Evolutionary conservation across 208 protist genomes (phyloP).

Genomic region (Zelonia costaricensis): DNA sequence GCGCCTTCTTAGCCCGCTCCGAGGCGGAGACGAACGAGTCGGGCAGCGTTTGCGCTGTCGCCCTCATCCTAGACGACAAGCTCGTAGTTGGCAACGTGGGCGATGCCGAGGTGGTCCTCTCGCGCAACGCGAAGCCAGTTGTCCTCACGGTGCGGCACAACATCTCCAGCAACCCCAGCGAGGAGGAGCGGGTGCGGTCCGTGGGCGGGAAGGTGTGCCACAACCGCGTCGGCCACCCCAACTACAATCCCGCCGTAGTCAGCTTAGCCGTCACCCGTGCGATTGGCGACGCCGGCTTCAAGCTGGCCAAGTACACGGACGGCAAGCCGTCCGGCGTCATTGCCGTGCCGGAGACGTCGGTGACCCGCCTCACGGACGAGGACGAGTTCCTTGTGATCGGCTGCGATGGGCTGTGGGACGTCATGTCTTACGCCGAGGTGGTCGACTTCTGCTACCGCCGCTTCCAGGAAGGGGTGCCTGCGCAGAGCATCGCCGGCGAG

Average conservation of each 20-base stretch:
- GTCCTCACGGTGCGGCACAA: slow-evolving; percentile 88
- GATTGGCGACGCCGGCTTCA: slow-evolving; percentile 95
- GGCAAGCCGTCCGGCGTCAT: slow-evolving; percentile 83
- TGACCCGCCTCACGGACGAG: slow-evolving; percentile 65
- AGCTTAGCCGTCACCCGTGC: slow-evolving; percentile 93
- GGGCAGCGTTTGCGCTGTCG: slow-evolving; percentile 85
- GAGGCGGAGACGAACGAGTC: slow-evolving; percentile 82
- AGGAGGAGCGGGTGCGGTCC: slow-evolving; percentile 85
- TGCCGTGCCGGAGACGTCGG: slow-evolving; percentile 63
- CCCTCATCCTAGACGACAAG: slow-evolving; percentile 80
- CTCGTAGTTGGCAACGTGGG: slow-evolving; percentile 90
- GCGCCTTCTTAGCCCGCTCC: slow-evolving; percentile 57
- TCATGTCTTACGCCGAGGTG: slow-evolving; percentile 92
- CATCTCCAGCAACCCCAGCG: slow-evolving; percentile 61
- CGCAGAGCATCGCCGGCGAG: slow-evolving; percentile 62
- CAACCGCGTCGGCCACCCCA: slow-evolving; percentile 93
- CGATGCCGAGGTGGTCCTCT: slow-evolving; percentile 87
- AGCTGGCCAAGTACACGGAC: slow-evolving; percentile 82
- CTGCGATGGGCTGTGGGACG: slow-evolving; percentile 95
- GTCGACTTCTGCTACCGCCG: slow-evolving; percentile 75
- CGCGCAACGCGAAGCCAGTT: slow-evolving; percentile 59
- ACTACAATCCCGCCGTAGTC: slow-evolving; percentile 86
- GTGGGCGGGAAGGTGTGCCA: slow-evolving; percentile 90
- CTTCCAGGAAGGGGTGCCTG: slow-evolving; percentile 44
- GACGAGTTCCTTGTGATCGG: slow-evolving; percentile 93